A percentile compares a stretch with the other conserved stretches of the same genome.
Conservation (phyloP, 306 rosid species). For the Ormosia semicastrata region DNA sequence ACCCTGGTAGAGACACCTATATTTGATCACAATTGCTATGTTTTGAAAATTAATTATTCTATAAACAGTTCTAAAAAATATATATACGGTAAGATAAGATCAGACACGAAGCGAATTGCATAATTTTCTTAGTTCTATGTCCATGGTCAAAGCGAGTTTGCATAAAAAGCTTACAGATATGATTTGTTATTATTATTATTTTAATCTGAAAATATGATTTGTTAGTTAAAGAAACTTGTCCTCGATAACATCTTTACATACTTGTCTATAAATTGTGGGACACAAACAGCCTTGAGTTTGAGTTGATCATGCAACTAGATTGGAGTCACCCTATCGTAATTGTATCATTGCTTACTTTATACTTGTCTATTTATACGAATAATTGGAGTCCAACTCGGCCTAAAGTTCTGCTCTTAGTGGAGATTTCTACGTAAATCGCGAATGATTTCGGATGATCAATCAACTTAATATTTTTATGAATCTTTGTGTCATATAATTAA, state of each 20-base stretch:
- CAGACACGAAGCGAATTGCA: no score
- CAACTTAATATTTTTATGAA: no score
- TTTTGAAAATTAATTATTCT: no score
- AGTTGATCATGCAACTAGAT: neutral
- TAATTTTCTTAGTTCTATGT: neutral
- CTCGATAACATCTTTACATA: neutral
- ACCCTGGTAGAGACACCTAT: no score
- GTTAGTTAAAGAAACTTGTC: neutral
- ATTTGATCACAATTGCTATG: no score
- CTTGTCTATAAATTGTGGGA: slow-evolving; percentile 14
- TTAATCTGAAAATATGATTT: neutral
- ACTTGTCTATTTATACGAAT: slow-evolving; percentile 2
- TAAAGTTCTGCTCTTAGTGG: neutral
- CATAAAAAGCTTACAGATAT: neutral
- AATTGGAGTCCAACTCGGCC: neutral
- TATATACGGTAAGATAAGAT: no score
- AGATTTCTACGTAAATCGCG: no score
- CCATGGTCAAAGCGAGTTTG: neutral
- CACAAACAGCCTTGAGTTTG: neutral
- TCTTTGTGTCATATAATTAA: no score
- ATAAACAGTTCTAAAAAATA: no score
- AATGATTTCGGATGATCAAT: no score
- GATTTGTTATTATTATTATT: no score
- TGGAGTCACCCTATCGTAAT: neutral
- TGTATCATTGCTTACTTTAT: slow-evolving; percentile 1